Base-by-base conservation (phyloP, 352 stramenopile species). In the Phytophthora cryptogea region DNA sequence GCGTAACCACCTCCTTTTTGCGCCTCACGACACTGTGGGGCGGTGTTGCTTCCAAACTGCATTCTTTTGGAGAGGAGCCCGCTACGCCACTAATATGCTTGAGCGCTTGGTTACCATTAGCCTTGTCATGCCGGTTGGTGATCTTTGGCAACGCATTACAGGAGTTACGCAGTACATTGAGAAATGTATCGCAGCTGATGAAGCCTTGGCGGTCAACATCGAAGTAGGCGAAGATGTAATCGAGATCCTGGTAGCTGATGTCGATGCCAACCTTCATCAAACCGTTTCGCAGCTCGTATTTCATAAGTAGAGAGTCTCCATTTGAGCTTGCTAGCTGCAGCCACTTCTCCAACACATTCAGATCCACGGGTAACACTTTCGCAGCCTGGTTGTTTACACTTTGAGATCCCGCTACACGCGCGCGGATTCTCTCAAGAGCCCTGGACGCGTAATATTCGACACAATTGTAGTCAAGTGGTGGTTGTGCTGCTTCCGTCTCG, bases 141-240 rank as follows among this genome's bases (percentile, higher is more conserved):
- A 57, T n/a, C 17, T 57, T 62, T 60, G 60, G 56, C 43, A 75
- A 43, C 14, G 17, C 23, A 11, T 39, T 54, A 8, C 42, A 51
- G 11, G 35, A 26, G 6, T 70, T 77, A n/a, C 78, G 70, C 37
- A 89, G 72, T 9, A 63, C 72, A 2, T 76, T 46, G 4, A 97
- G 51, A 43, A 96, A 93, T 42, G 89, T 68, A 31, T 94, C 79
- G 46, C 66, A 89, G 63, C 79, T 82, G 42, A 96, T 80, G 16
- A 71, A 80, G 8, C 87, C 86, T 23, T 63, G 75, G 14, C 70
- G 65, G 46, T 93, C 77, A 0, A 60, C 48, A 57, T 95, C 84
- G 41, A 94, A 89, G 52, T 74, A 78, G 13, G 66, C 68, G 54
- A 93, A 93, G 17, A 94, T 48, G 52, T 79, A 77, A 51, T 90